Base-by-base conservation (phyloP, 2,329 filamentous ascomycete species). In the Clarireedia monteithiana region DNA sequence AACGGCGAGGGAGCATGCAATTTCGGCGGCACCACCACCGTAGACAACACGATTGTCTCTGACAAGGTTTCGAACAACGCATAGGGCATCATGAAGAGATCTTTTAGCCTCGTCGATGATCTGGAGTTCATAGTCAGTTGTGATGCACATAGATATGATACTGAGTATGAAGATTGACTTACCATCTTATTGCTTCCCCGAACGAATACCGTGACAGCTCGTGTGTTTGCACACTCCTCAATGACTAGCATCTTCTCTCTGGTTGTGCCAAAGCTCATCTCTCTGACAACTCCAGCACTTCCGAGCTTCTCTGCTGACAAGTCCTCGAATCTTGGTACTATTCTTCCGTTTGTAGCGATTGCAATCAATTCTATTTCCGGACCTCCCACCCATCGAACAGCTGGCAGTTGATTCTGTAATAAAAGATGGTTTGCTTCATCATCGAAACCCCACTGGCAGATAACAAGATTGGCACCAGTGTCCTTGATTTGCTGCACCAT, bases 121-220 rank as follows among this genome's bases (percentile, higher is more conserved):
- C 89, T 95, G 63, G 30, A 34, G 4, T 34, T 34, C 30, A 48
- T 48, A 20, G 12, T n/a, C 6, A 12, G 10, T 27, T 17, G 34
- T 15, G 15, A 17, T 54, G 42, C 26, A 38, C 30, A 34, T 12
- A 34, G 30, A 34, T 34, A 12, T 12, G 30, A 34, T 34, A 4
- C 2, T 12, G 30, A 12, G 30, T 12, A 20, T 20, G 10, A 34
- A 12, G 30, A 45, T 24, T 51, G 39, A 73, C 80, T 70, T 74
- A 92, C 89, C 94, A 99, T 99, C 81, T 97, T 99, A 82, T 99
- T 99, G 79, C 91, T 95, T 68, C 94, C 94, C 68, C 94, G 82
- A 59, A 99, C 89, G 72, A 99, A 99, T 55, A 95, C 85, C 2
- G 94, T 99, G 59, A 99, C 95, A 46, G 94, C 94, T 67, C 94